These are phyloP conservation scores for Inonotus hispidus DNA, from an alignment of 1,284 basidiomycete genomes.

Conservation along the genomic window DNA sequence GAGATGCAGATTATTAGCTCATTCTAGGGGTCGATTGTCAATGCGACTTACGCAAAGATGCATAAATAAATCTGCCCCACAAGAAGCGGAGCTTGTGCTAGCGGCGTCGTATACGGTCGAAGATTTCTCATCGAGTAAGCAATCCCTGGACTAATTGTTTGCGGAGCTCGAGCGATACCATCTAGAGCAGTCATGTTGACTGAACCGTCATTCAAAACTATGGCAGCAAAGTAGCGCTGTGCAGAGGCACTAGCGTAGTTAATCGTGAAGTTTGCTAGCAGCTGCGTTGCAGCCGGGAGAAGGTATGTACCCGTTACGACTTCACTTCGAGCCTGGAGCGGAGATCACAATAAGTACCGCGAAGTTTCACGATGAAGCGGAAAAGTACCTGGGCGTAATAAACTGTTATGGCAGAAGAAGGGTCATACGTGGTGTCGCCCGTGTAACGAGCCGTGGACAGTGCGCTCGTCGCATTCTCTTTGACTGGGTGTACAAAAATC, in stretches of 20 bases:
- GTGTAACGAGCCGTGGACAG: slow-evolving; percentile 28
- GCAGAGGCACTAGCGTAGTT: slow-evolving; percentile 27
- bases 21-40: neutral
- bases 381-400: slow-evolving; percentile 30
- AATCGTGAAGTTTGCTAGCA: slow-evolving; percentile 24
- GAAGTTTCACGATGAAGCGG: neutral
- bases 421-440: slow-evolving; percentile 31
- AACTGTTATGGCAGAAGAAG: slow-evolving; percentile 28
- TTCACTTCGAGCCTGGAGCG: slow-evolving; percentile 29
- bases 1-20: neutral
- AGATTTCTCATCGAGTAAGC: slow-evolving; percentile 37
- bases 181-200: slow-evolving; percentile 38
- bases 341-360: neutral
- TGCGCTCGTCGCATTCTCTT: slow-evolving; percentile 26
- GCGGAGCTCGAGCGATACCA: slow-evolving; percentile 38
- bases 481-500: slow-evolving; percentile 23
- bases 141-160: slow-evolving; percentile 38
- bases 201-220: slow-evolving; percentile 18
- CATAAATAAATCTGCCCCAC: slow-evolving; percentile 47
- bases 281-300: slow-evolving; percentile 25
- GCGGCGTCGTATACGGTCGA: slow-evolving; percentile 42
- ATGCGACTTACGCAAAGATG: slow-evolving; percentile 34
- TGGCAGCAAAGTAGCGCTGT: slow-evolving; percentile 29
- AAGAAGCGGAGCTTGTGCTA: slow-evolving; percentile 46
- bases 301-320: slow-evolving; percentile 30